Conservation (phyloP, 2,329 filamentous ascomycete genomes). For the Alternaria longipes region DNA sequence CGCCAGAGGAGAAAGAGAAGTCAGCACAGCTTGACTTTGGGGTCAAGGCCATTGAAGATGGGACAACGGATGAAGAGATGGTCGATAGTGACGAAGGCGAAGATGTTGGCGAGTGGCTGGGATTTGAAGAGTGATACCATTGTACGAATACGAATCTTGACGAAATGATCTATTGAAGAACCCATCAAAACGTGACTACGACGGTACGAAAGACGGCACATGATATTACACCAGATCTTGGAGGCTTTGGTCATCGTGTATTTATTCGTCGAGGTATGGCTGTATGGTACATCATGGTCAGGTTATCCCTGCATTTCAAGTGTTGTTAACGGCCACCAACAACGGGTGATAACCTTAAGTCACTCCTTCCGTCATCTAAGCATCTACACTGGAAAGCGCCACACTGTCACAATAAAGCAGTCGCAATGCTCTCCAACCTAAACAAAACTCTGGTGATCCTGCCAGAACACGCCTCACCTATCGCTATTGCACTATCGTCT, state of each 20-base stretch:
- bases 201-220: neutral
- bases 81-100: conserved; percentile 39
- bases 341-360: neutral
- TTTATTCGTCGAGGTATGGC: neutral
- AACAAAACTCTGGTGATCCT: neutral
- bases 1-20: conserved; percentile 45
- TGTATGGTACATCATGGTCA: no score
- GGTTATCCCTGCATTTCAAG: neutral
- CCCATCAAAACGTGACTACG: neutral
- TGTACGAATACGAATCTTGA: conserved; percentile 19
- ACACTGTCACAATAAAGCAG: neutral
- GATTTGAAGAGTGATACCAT: conserved; percentile 54
- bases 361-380: no score
- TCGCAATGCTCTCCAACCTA: neutral
- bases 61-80: conserved; percentile 49
- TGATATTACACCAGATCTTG: rapidly evolving
- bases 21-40: conserved; percentile 42
- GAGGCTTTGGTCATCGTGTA: no score
- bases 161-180: neutral
- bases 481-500: neutral
- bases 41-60: conserved; percentile 42
- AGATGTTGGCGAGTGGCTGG: conserved; percentile 62
- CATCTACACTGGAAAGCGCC: neutral
- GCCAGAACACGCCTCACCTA: neutral
- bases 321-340: neutral